phyloP scores from a whole-genome alignment of 306 rosid species.

The Cicer bijugum region DNA sequence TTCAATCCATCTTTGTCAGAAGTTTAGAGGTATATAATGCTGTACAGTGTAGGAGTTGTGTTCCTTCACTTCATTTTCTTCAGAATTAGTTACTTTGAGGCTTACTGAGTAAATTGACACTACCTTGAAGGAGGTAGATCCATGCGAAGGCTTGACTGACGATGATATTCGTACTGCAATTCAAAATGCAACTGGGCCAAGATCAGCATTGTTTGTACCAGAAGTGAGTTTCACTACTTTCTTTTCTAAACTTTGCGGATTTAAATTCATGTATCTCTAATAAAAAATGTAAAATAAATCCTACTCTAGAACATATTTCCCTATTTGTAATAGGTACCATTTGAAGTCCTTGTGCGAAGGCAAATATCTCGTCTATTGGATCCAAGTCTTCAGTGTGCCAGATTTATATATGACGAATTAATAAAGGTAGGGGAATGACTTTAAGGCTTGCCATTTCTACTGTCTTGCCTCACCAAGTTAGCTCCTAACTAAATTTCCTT shows the following conservation, averaged over 20 bases:
- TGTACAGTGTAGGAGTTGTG: conserved; percentile 17
- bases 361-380: conserved; percentile 90
- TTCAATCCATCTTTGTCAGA: conserved; percentile 87
- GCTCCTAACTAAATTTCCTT: conserved; percentile 32
- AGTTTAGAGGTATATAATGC: conserved; percentile 82
- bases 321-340: conserved; percentile 71
- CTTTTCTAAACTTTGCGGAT: conserved; percentile 15
- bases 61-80: conserved; percentile 37
- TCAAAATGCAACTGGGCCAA: conserved; percentile 98
- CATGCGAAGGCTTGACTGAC: conserved; percentile 98
- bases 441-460: conserved; percentile 27
- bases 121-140: conserved; percentile 92
- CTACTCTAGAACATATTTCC: conserved; percentile 29
- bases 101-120: conserved; percentile 40
- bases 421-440: conserved; percentile 66
- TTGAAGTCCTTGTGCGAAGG: conserved; percentile 93
- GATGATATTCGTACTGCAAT: conserved; percentile 97
- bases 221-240: conserved; percentile 64
- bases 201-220: conserved; percentile 91
- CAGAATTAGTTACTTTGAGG: conserved; percentile 32
- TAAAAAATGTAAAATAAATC: background rate
- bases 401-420: conserved; percentile 94
- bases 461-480: conserved; percentile 12
- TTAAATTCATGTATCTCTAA: background rate
- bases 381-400: conserved; percentile 99